Evolutionary conservation across 148 eudicot genomes (phyloP).

Genomic region (Dysphania ambrosioides): DNA sequence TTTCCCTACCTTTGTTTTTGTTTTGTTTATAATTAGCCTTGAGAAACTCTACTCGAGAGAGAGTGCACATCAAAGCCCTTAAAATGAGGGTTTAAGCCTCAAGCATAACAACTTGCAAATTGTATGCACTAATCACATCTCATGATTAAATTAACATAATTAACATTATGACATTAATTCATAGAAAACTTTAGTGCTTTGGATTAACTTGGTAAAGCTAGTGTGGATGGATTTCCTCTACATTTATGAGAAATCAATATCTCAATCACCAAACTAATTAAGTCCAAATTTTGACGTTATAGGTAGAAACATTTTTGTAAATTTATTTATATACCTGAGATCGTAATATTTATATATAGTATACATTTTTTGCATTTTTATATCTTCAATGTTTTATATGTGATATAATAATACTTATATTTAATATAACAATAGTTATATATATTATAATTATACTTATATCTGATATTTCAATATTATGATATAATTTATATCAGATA

Average conservation of each 20-base stretch:
- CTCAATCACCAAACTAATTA: background rate
- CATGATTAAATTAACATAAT: background rate
- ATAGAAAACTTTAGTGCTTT: too few species aligned
- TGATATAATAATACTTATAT: too few species aligned
- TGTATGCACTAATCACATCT: background rate
- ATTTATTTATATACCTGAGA: too few species aligned
- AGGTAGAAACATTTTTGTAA: too few species aligned
- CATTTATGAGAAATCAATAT: background rate
- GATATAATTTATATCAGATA: too few species aligned
- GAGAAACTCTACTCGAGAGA: background rate
- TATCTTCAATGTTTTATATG: too few species aligned
- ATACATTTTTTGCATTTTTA: too few species aligned
- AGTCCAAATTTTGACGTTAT: background rate
- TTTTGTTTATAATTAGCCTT: background rate
- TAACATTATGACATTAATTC: too few species aligned
- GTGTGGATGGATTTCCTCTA: background rate
- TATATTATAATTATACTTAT: too few species aligned
- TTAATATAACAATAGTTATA: too few species aligned
- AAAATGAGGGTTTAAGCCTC: constrained; percentile 26
- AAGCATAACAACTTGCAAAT: constrained; percentile 15
- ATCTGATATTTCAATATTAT: too few species aligned
- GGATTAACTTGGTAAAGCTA: background rate
- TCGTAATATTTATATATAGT: too few species aligned
- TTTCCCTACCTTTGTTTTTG: constrained; percentile 8
- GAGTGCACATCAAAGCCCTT: constrained; percentile 25